These are phyloP conservation scores for Penicillium sp. DNA, from an alignment of 2,329 filamentous ascomycete species.

Conservation along the genomic window DNA sequence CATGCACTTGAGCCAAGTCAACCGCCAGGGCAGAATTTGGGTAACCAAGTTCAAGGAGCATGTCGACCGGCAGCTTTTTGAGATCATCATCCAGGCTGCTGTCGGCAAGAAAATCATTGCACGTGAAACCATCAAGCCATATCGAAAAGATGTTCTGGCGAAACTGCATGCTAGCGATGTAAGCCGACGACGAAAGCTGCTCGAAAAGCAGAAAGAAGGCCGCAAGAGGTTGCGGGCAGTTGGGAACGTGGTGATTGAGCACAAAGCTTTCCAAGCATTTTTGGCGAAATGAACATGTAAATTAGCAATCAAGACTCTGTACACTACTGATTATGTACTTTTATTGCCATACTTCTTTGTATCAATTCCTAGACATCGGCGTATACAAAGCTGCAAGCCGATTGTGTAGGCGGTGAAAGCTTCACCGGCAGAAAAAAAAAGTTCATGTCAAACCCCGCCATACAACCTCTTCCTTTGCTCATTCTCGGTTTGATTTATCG, in stretches of 20 bases:
- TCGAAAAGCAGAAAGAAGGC: conserved; percentile 97
- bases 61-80: conserved; percentile 95
- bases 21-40: conserved; percentile 80
- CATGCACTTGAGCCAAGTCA: conserved; percentile 77
- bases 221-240: conserved; percentile 75
- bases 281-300: conserved; percentile 64
- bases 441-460: conserved; percentile 30
- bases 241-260: conserved; percentile 93
- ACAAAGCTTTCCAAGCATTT: conserved; percentile 92
- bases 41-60: conserved; percentile 96
- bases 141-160: conserved; percentile 88
- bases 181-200: conserved; percentile 73
- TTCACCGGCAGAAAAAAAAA: conserved; percentile 29
- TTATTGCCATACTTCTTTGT: background rate
- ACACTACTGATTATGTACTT: background rate
- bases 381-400: background rate
- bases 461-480: conserved; percentile 14
- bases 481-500: conserved; percentile 4
- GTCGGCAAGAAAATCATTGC: conserved; percentile 81
- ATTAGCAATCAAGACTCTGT: conserved; percentile 11
- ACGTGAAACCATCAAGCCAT: conserved; percentile 92
- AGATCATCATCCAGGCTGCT: conserved; percentile 90
- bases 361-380: no score
- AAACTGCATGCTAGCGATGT: conserved; percentile 93
- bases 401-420: conserved; percentile 15